These are phyloP conservation scores for Malassezia vespertilionis DNA, from an alignment of 1,284 basidiomycete genomes.

Conservation along the genomic window DNA sequence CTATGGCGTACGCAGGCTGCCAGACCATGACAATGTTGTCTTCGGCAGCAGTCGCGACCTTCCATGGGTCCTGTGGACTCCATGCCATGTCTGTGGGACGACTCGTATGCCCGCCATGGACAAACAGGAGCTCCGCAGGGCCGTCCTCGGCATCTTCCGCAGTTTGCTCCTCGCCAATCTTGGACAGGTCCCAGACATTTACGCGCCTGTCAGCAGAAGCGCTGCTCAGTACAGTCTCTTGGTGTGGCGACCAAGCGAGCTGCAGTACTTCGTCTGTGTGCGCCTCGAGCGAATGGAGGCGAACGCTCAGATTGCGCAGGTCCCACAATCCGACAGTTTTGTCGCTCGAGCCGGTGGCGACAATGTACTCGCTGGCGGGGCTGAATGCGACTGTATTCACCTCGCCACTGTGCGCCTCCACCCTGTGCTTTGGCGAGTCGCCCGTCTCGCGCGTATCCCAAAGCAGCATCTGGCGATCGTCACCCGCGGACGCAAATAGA, in stretches of 20 bases:
- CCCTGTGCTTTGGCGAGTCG: constrained; percentile 58
- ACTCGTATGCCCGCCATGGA: constrained; percentile 45
- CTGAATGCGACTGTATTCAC: constrained; percentile 85
- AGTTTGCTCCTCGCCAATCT: constrained; percentile 89
- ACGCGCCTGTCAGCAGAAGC: constrained; percentile 83
- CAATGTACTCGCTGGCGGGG: constrained; percentile 68
- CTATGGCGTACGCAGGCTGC: constrained; percentile 18
- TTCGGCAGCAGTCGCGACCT: constrained; percentile 38
- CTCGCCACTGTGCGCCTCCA: constrained; percentile 73
- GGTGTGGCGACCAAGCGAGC: constrained; percentile 87
- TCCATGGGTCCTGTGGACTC: constrained; percentile 42
- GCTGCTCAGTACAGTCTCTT: constrained; percentile 48
- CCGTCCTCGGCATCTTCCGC: constrained; percentile 97
- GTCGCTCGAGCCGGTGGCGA: constrained; percentile 87
- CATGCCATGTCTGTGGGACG: constrained; percentile 42
- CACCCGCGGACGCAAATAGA: constrained; percentile 89
- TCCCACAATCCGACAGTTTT: constrained; percentile 90
- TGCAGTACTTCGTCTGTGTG: constrained; percentile 92
- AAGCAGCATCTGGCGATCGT: constrained; percentile 84
- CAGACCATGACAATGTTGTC: constrained; percentile 46
- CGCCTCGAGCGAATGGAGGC: constrained; percentile 79
- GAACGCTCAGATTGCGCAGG: constrained; percentile 61
- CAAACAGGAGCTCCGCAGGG: constrained; percentile 54
- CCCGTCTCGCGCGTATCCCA: constrained; percentile 73
- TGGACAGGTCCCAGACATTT: constrained; percentile 86